A percentile compares a stretch with the other conserved stretches of the same genome.
Evolutionary conservation across 2,329 filamentous ascomycete genomes (phyloP).

Genomic region (Aspergillus carbonarius): DNA sequence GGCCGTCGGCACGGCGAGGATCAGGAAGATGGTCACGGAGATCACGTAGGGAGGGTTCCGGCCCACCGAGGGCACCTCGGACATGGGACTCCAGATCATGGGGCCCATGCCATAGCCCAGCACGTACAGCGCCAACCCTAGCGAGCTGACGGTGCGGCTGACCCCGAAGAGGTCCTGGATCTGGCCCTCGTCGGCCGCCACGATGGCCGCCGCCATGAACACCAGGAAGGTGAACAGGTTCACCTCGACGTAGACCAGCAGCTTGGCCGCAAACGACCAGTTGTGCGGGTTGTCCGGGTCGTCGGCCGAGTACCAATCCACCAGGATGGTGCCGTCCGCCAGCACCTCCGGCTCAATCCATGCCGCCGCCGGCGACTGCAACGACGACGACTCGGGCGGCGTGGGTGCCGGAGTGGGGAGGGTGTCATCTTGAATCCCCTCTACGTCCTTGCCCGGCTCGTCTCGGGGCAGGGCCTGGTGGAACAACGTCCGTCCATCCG

Average conservation of each 20-base stretch:
- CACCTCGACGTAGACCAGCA: neutral
- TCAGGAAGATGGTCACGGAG: constrained; percentile 65
- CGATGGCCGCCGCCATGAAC: neutral
- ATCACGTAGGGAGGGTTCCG: constrained; percentile 65
- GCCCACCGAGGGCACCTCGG: constrained; percentile 64
- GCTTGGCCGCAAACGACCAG: neutral
- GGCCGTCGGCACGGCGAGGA: constrained; percentile 62
- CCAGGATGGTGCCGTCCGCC: neutral
- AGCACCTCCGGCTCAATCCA: neutral
- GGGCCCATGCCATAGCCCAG: constrained; percentile 46
- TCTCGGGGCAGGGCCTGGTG: neutral
- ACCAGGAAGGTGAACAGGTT: neutral
- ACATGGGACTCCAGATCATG: constrained; percentile 64
- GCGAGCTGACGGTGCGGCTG: neutral
- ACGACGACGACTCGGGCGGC: neutral
- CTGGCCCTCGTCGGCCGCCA: neutral
- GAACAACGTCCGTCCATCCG: neutral
- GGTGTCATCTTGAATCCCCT: neutral
- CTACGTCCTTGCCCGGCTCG: neutral
- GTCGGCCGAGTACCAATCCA: neutral
- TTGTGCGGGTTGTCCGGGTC: constrained; percentile 1
- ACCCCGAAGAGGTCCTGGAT: neutral
- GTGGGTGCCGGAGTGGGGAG: neutral
- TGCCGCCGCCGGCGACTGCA: neutral
- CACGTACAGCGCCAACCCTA: neutral